These are phyloP conservation scores for Candida insectalens DNA, from an alignment of 805 yeast genomes.

Conservation along the genomic window DNA sequence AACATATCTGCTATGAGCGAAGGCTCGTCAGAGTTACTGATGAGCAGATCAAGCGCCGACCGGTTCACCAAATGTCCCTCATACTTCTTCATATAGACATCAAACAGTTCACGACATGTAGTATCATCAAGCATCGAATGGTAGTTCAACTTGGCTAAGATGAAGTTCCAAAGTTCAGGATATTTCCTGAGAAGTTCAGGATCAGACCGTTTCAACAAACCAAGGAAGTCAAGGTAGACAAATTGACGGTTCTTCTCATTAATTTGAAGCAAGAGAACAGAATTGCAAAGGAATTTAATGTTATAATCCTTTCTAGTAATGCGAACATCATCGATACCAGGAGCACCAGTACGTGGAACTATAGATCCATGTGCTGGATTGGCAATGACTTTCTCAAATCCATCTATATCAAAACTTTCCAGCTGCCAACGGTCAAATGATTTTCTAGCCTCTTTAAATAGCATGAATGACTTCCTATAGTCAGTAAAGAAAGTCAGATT, in stretches of 20 bases:
- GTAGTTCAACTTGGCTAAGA: conserved; percentile 16
- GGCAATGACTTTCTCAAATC: conserved; percentile 17
- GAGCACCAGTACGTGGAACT: neutral
- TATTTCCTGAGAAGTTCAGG: conserved; percentile 10
- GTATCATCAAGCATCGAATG: conserved; percentile 10
- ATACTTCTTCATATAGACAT: conserved; percentile 9
- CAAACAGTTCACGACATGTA: conserved; percentile 10
- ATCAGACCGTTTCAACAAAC: conserved; percentile 12
- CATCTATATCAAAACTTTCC: conserved; percentile 22
- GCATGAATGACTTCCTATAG: conserved; percentile 13
- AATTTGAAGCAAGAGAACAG: conserved; percentile 16
- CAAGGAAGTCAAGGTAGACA: conserved; percentile 11
- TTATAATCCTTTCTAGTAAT: conserved; percentile 17
- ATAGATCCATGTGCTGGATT: neutral
- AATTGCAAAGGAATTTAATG: conserved; percentile 20
- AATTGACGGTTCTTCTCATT: conserved; percentile 6
- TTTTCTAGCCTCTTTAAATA: conserved; percentile 20
- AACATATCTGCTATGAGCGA: conserved; percentile 8
- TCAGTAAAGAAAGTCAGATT: conserved; percentile 16
- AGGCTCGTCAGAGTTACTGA: conserved; percentile 10
- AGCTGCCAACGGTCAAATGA: conserved; percentile 24
- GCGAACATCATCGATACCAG: conserved; percentile 9
- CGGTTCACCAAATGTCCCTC: conserved; percentile 3
- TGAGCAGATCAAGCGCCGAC: conserved; percentile 15
- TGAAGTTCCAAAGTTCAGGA: conserved; percentile 24